Percentiles rank a stretch among this genome's conserved stretches.
These are phyloP conservation scores for Aspergillus amoenus DNA, from an alignment of 2,329 filamentous ascomycete genomes.

Conservation along the genomic window DNA sequence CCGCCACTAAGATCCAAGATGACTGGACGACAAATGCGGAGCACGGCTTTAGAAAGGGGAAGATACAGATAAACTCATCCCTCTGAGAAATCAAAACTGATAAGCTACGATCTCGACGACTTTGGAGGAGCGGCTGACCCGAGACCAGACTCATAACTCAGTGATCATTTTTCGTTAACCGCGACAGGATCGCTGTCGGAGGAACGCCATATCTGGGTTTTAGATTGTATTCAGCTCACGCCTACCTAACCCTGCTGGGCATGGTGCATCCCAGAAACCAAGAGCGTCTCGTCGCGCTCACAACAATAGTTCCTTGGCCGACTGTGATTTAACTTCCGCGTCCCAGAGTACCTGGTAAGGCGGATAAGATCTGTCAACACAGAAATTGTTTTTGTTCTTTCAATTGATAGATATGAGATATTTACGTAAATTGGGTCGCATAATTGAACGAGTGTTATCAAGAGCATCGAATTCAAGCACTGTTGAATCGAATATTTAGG, in stretches of 20 bases:
- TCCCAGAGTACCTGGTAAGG: not conserved
- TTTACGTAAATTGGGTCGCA: conserved; percentile 11
- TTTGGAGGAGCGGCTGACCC: not conserved
- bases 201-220: not conserved
- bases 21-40: conserved; percentile 10
- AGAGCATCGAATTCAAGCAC: not conserved
- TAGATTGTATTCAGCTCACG: not conserved
- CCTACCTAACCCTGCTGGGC: not conserved
- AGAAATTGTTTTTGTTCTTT: not conserved
- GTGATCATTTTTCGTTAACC: not conserved
- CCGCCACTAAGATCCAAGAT: not conserved
- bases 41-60: not conserved
- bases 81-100: conserved; percentile 11
- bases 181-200: not conserved
- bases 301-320: not conserved
- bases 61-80: not conserved
- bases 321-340: conserved; percentile 1
- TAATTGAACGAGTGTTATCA: not conserved
- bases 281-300: not conserved
- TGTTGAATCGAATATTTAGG: not conserved
- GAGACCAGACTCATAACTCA: not conserved
- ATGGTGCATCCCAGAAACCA: not conserved
- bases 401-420: conserved; percentile 1
- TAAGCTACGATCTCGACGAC: conserved; percentile 2
- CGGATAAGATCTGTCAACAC: not conserved